Conservation (phyloP, 305 asterid species). For the Fraxinus sp. region DNA sequence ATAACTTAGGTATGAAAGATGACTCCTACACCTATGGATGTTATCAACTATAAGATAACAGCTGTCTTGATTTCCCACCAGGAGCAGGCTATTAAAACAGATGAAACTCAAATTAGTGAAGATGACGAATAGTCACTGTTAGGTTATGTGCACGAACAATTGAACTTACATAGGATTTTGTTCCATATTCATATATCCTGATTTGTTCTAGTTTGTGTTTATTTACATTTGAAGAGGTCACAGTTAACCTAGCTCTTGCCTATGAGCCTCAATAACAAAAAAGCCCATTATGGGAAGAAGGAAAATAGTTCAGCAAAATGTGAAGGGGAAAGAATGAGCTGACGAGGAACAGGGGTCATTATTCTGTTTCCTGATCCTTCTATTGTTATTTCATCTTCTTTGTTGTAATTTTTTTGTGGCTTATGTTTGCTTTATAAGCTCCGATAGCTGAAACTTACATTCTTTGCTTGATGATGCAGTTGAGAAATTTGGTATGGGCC, state of each 20-base stretch:
- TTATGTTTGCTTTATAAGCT: not conserved
- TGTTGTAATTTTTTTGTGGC: not conserved
- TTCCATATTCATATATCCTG: not conserved
- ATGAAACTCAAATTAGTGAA: not conserved
- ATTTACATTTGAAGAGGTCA: not conserved
- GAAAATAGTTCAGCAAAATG: not conserved
- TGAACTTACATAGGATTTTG: not conserved
- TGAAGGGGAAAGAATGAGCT: constrained; percentile 5
- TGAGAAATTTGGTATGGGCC: constrained; percentile 70
- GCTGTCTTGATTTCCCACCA: not conserved
- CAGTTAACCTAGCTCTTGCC: not conserved
- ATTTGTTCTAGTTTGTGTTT: not conserved
- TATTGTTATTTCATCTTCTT: not conserved
- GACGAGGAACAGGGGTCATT: not conserved
- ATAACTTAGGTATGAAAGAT: not conserved
- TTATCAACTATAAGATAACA: not conserved
- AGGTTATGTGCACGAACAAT: not conserved
- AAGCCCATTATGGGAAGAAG: not conserved
- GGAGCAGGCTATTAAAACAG: not conserved
- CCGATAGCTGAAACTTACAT: constrained; percentile 18
- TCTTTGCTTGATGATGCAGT: constrained; percentile 40
- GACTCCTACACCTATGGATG: not conserved
- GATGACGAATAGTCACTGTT: not conserved
- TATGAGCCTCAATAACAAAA: not conserved
- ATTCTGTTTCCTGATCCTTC: constrained; percentile 4